Percentiles rank a stretch among this genome's conserved stretches.
Evolutionary conservation across 352 stramenopile species (phyloP).

Genomic region (Aphanomyces euteiches): DNA sequence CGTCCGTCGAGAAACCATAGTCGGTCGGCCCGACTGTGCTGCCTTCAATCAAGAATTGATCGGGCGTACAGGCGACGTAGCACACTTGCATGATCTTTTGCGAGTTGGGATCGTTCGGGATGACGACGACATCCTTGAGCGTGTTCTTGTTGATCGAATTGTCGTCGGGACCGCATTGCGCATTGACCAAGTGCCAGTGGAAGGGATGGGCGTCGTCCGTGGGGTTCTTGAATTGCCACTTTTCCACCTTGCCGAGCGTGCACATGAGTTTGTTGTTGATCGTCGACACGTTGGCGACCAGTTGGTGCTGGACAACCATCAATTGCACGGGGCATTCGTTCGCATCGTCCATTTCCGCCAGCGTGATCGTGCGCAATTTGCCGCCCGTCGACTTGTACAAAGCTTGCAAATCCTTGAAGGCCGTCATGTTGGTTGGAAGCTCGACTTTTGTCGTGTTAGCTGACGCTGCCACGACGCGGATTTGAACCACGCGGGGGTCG

Average conservation of each 20-base stretch:
- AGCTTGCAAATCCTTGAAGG: conserved; percentile 52
- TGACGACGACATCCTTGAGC: conserved; percentile 69
- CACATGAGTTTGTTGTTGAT: conserved; percentile 50
- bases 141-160: conserved; percentile 58
- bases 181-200: conserved; percentile 74
- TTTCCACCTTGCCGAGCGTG: conserved; percentile 69
- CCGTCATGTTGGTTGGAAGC: conserved; percentile 40
- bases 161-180: conserved; percentile 61
- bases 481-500: conserved; percentile 47
- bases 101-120: conserved; percentile 42
- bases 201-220: conserved; percentile 72
- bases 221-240: conserved; percentile 76
- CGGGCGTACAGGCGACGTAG: conserved; percentile 67
- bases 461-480: conserved; percentile 42
- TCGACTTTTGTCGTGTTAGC: conserved; percentile 41
- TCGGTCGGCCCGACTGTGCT: conserved; percentile 46
- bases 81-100: conserved; percentile 57
- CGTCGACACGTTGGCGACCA: conserved; percentile 52
- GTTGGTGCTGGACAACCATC: conserved; percentile 50
- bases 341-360: conserved; percentile 55
- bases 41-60: conserved; percentile 61
- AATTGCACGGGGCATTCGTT: conserved; percentile 41
- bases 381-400: conserved; percentile 48
- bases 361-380: conserved; percentile 49
- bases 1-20: conserved; percentile 64